Percentiles rank a stretch among this genome's conserved stretches.
These are phyloP conservation scores for Emergomyces pasteurianus DNA, from an alignment of 2,329 filamentous ascomycete genomes.

Conservation along the genomic window DNA sequence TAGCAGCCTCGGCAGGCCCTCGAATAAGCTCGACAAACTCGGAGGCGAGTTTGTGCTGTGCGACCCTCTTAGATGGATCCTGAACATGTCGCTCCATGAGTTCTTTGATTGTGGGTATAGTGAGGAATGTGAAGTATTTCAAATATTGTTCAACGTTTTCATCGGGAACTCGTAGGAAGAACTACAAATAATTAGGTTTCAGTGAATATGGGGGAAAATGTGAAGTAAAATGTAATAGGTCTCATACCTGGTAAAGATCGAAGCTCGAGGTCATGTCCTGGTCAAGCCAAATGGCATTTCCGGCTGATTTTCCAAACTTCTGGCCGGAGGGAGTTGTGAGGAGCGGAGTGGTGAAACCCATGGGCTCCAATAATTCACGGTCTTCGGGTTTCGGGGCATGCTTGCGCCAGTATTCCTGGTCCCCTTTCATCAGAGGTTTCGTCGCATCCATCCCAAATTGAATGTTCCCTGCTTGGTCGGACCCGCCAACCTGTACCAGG, in stretches of 20 bases:
- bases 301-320: conserved; percentile 91
- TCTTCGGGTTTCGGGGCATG: conserved; percentile 11
- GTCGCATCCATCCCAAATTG: conserved; percentile 77
- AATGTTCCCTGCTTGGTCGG: conserved; percentile 95
- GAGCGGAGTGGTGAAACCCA: conserved; percentile 84
- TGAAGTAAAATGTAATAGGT: conserved; percentile 10
- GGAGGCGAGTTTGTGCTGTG: conserved; percentile 71
- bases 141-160: conserved; percentile 69
- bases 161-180: conserved; percentile 75
- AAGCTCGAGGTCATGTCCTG: conserved; percentile 66
- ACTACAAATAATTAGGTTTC: conserved; percentile 38
- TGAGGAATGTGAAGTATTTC: conserved; percentile 82
- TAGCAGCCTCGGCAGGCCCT: conserved; percentile 50
- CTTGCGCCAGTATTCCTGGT: conserved; percentile 24
- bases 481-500: conserved; percentile 84
- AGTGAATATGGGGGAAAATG: not conserved
- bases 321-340: conserved; percentile 72
- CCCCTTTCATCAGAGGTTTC: conserved; percentile 55
- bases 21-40: conserved; percentile 77
- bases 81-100: conserved; percentile 56
- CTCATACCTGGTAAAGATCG: conserved; percentile 61
- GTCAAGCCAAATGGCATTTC: conserved; percentile 91
- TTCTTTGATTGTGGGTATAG: conserved; percentile 52
- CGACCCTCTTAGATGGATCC: conserved; percentile 59
- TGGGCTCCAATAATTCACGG: conserved; percentile 39